Evolutionary conservation across 176 grass and related monocot genomes (phyloP), one percentile per base, ranked within the genome.

Genomic region (sorghum (Sorghum bicolor)): DNA sequence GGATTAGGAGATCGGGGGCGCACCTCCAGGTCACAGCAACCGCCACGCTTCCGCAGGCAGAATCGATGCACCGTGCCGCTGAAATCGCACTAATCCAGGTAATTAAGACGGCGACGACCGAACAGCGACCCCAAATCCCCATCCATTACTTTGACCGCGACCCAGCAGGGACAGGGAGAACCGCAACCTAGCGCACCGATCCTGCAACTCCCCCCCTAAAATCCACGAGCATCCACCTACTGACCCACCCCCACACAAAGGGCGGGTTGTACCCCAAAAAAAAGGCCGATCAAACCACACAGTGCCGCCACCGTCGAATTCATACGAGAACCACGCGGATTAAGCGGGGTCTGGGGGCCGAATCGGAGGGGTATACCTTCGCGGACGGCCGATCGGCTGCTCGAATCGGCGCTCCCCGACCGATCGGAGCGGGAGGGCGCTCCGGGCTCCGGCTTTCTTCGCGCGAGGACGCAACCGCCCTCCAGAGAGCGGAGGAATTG

Each of bases 361-460:
- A 82, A 90, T 83, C 74, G 74, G 84, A 25, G 60, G 67, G 60
- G 8, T 38, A 31, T 90, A 90, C 88, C 88, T 90, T 66, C 7
- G 30, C 52, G 25, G 40, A 6, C 20, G 44, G 82, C 34, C 78
- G 78, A 82, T 82, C 72, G 62, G 44, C 28, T 15, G 75, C 19
- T 61, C 60, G 75, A 31, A 32, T 82, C 34, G 75, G 11, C 36
- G 77, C 68, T n/a, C 64, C 36, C 30, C 30, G 5, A 8, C 58
- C 11, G 73, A 25, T 40, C 53, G 30, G 20, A 11, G 38, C 10
- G 13, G 28, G 33, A 5, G 10, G 34, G 10, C 60, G 2, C 29
- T 37, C 20, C 33, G 1, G 4, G 12, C 36, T 39, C 6, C 22
- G 28, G 30, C 16, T 70, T 55, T 36, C 66, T 45, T 79, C 80